Base-by-base conservation (phyloP, 768 basidiomycete species). In the Tylopilus felleus region DNA sequence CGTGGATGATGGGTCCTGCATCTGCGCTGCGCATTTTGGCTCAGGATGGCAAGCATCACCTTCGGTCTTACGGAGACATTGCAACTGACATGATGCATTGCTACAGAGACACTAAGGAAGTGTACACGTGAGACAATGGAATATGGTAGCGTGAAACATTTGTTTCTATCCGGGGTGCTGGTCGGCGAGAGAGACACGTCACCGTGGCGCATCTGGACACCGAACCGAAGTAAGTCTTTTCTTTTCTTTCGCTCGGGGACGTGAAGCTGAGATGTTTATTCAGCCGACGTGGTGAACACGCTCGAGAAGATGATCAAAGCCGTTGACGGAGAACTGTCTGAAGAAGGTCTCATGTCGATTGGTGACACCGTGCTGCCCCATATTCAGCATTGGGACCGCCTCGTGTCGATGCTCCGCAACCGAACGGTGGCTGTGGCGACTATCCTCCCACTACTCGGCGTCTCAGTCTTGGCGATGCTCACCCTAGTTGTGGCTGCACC, bases 1-100 rank as follows among this genome's bases (percentile, higher is more conserved):
- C 65, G 5, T 51, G 49, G 57, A 60, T 66, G 63, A 12, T 66
- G 53, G 65, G 65, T 29, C 63, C 65, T 5, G 57, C 65, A 19
- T 66, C 58, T 27, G 65, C 65, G 12, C 28, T 66, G 36, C 58
- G 60, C 7, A 58, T 52, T 9, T 47, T 66, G 19, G 61, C 61
- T 7, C 60, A 55, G 31, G 47, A 56, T 23, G 12, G 65, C 10
- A 47, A 54, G 59, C 56, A 25, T 47, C 39, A 0, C 16, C 6
- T 16, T 1, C 5, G 8, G 4, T 35, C 25, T 39, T n/a, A 0
- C 4, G 13, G 7, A 6, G 19, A 21, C 10, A 9, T 8, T 10
- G 12, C 5, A 43, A 29, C 47, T 59, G 40, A 64, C n/a, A 1
- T 8, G 6, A 21, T 33, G 19, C 19, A 6, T 38, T 19, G 35